A percentile compares a stretch with the other conserved stretches of the same genome.
Conservation (phyloP, 23 red algal species). For the Gracilaria vermiculophylla region DNA sequence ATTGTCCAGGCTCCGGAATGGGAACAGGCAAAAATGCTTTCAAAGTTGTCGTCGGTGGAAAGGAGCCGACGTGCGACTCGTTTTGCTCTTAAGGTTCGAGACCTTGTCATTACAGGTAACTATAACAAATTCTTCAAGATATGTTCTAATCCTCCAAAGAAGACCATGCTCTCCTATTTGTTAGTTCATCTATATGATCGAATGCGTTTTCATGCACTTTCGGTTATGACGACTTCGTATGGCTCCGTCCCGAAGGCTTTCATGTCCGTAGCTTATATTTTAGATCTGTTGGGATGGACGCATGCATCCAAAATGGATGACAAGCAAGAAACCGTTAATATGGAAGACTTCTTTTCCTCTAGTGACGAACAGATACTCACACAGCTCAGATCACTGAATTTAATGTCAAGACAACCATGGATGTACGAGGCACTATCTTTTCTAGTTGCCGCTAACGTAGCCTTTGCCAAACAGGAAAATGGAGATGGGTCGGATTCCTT, state of each 20-base stretch:
- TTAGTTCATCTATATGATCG: conserved; percentile 41
- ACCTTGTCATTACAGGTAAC: conserved; percentile 54
- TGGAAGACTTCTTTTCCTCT: background rate
- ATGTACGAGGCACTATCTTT: conserved; percentile 26
- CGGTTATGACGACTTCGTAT: conserved; percentile 23
- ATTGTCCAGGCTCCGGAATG: conserved; percentile 39
- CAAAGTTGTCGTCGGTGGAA: conserved; percentile 17
- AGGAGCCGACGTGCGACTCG: conserved; percentile 27
- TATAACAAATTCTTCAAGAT: conserved; percentile 52
- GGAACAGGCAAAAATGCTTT: conserved; percentile 50
- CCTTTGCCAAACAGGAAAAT: background rate
- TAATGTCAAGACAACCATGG: background rate
- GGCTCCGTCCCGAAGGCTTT: conserved; percentile 18
- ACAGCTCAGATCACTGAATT: background rate
- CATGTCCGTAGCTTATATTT: conserved; percentile 11
- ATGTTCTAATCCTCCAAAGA: conserved; percentile 33
- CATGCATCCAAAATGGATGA: background rate
- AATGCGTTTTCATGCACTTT: conserved; percentile 40
- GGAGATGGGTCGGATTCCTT: background rate
- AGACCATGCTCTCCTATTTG: conserved; percentile 61
- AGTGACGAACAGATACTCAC: background rate
- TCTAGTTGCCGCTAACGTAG: conserved; percentile 3
- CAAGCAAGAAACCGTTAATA: background rate
- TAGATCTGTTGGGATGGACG: conserved; percentile 23
- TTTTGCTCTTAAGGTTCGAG: conserved; percentile 35